Percentiles rank a stretch among this genome's conserved stretches.
Conservation (phyloP, 129 eudicot species). For the sunflower (Helianthus annuus) region HanXRQr2.0-SUNRISE NC_035443.2:15903409-15903908, state of each 20-base stretch:
- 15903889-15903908: slow-evolving; percentile 3
- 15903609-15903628: neutral
- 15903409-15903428: too few species aligned
- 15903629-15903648: slow-evolving; percentile 7
- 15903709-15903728: neutral
- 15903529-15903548: neutral
- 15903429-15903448: too few species aligned
- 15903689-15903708: slow-evolving; percentile 2
- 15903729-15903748: slow-evolving; percentile 20
- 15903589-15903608: neutral
- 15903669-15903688: slow-evolving; percentile 3
- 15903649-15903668: neutral
- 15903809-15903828: neutral
- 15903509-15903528: too few species aligned
- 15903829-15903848: neutral
- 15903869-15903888: slow-evolving; percentile 13
- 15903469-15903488: too few species aligned
- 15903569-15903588: neutral
- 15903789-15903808: slow-evolving; percentile 16
- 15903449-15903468: too few species aligned
- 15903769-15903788: slow-evolving; percentile 21
- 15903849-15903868: slow-evolving; percentile 4
- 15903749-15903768: slow-evolving; percentile 31
- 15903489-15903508: too few species aligned
- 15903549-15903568: neutral